These are phyloP conservation scores for Fraxinus excelsior DNA, from an alignment of 257 asterid species.

Conservation along the genomic window DNA sequence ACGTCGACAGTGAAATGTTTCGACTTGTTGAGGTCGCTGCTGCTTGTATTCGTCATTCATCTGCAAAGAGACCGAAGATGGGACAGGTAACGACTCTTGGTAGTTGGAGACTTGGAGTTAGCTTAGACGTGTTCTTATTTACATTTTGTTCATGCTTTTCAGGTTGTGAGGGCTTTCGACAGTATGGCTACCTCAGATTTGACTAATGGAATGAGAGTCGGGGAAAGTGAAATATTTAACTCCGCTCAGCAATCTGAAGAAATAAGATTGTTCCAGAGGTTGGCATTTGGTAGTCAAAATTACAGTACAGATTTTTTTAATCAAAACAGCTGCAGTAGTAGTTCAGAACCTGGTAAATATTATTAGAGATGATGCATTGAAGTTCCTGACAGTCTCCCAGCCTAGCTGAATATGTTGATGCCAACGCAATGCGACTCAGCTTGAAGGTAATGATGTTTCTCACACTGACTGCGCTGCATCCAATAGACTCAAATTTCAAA, in stretches of 20 bases:
- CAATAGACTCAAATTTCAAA: not conserved
- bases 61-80: slow-evolving; percentile 57
- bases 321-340: slow-evolving; percentile 2
- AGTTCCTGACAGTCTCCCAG: not conserved
- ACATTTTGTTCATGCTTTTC: slow-evolving; percentile 6
- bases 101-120: not conserved
- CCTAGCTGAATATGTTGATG: not conserved
- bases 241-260: slow-evolving; percentile 23
- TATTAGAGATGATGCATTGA: not conserved
- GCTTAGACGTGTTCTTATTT: not conserved
- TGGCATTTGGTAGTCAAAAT: slow-evolving; percentile 30
- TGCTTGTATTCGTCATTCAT: slow-evolving; percentile 54
- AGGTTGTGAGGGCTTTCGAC: slow-evolving; percentile 28
- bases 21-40: slow-evolving; percentile 61
- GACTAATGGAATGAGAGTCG: slow-evolving; percentile 25
- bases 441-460: not conserved
- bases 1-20: slow-evolving; percentile 42
- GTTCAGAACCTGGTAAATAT: not conserved
- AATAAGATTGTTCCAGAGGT: slow-evolving; percentile 16
- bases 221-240: slow-evolving; percentile 19
- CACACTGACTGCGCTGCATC: not conserved
- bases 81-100: slow-evolving; percentile 40
- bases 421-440: not conserved
- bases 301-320: slow-evolving; percentile 16
- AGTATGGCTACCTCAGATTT: slow-evolving; percentile 15